phyloP scores from a whole-genome alignment of 2,329 filamentous ascomycete genomes.

The Pseudogymnoascus sp. region DNA sequence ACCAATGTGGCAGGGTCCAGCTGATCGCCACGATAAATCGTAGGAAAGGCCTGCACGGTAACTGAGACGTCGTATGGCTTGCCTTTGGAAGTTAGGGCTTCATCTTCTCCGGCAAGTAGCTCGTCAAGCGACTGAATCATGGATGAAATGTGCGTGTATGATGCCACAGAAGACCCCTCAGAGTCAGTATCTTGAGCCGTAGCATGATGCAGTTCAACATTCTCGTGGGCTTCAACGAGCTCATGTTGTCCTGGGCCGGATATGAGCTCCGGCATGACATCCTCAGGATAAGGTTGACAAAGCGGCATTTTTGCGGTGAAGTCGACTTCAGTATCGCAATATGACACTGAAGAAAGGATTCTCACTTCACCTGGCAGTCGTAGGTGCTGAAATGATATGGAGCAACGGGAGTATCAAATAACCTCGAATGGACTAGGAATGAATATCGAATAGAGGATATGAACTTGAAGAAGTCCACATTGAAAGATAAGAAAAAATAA shows the following conservation, averaged over 20 bases:
- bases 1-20: not conserved
- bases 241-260: not conserved
- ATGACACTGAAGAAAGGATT: not conserved
- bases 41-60: not conserved
- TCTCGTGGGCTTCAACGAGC: too few relatives aligned
- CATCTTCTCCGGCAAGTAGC: not conserved
- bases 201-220: too few relatives aligned
- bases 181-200: not conserved
- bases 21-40: not conserved
- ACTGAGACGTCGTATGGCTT: not conserved
- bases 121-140: not conserved
- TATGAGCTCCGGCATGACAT: not conserved
- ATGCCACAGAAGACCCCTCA: not conserved
- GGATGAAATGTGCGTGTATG: not conserved
- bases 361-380: not conserved
- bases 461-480: not conserved
- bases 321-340: not conserved
- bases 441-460: not conserved
- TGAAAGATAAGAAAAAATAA: not conserved
- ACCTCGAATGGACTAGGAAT: not conserved
- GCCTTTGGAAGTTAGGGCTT: not conserved
- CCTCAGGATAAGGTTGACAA: not conserved
- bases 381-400: not conserved
- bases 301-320: not conserved
- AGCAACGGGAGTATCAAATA: not conserved